Evolutionary conservation across 2,329 filamentous ascomycete species (phyloP).

Genomic region (Mollisiaceae sp.): DNA sequence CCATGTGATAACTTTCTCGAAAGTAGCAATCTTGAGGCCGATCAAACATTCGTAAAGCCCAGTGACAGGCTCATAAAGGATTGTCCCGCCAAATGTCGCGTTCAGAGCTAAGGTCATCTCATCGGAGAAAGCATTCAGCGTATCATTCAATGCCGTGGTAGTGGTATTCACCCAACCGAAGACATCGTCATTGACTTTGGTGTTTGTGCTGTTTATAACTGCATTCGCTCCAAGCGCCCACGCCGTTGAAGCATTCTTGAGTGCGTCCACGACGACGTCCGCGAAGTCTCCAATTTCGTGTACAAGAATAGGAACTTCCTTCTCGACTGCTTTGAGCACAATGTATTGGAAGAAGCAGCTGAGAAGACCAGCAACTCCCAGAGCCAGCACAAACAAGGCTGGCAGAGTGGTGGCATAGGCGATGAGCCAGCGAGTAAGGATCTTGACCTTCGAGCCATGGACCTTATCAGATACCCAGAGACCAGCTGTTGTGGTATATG

Average conservation of each 20-base stretch:
- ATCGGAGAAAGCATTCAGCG: conserved; percentile 80
- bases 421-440: conserved; percentile 67
- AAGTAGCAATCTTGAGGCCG: conserved; percentile 79
- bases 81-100: conserved; percentile 78
- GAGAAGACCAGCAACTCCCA: conserved; percentile 70
- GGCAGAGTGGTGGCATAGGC: conserved; percentile 72
- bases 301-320: conserved; percentile 68
- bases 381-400: conserved; percentile 70
- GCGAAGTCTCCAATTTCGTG: conserved; percentile 69
- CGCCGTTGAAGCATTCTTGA: conserved; percentile 67
- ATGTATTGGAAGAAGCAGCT: conserved; percentile 71
- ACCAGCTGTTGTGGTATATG: conserved; percentile 74
- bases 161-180: conserved; percentile 87
- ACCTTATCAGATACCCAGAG: conserved; percentile 72
- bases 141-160: conserved; percentile 82
- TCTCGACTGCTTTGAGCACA: conserved; percentile 65
- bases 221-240: conserved; percentile 69
- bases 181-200: conserved; percentile 81
- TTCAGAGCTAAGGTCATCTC: conserved; percentile 78
- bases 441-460: conserved; percentile 63
- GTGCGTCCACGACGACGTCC: conserved; percentile 63
- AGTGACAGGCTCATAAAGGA: conserved; percentile 77
- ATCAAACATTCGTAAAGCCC: conserved; percentile 88
- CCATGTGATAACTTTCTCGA: conserved; percentile 93
- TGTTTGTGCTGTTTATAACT: conserved; percentile 63